Evolutionary conservation across 2,329 filamentous ascomycete species (phyloP).

Genomic region (Sordariomycetes sp.): DNA sequence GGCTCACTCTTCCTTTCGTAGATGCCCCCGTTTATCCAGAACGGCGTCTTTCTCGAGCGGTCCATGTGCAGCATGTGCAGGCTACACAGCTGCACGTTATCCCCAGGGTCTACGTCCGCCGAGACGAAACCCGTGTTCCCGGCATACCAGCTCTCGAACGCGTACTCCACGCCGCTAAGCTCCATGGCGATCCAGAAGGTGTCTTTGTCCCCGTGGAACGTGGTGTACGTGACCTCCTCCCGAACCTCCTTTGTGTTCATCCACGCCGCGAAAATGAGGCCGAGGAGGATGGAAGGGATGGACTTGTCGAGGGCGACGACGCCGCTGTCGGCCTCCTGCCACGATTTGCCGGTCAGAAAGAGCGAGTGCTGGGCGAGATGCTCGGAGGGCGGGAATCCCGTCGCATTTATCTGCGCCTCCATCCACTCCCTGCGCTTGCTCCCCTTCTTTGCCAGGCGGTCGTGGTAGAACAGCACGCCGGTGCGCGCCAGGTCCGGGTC

Average conservation of each 20-base stretch:
- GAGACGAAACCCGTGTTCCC: too few species aligned
- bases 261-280: constrained; percentile 28
- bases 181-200: constrained; percentile 34
- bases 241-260: constrained; percentile 28
- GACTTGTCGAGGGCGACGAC: constrained; percentile 29
- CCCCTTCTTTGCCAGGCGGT: constrained; percentile 26
- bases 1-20: too few species aligned
- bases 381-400: constrained; percentile 18
- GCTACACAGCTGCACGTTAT: too few species aligned
- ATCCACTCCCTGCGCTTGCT: constrained; percentile 24
- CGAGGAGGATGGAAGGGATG: constrained; percentile 22
- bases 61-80: too few species aligned
- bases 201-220: constrained; percentile 33
- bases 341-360: constrained; percentile 25
- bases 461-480: constrained; percentile 26
- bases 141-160: constrained; percentile 28
- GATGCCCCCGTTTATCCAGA: too few species aligned
- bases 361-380: constrained; percentile 20
- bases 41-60: too few species aligned
- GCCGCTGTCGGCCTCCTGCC: constrained; percentile 30
- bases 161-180: constrained; percentile 22
- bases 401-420: constrained; percentile 23
- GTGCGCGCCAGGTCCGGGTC: constrained; percentile 17
- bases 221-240: constrained; percentile 23
- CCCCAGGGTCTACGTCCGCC: too few species aligned